Evolutionary conservation across 345 rosid genomes (phyloP).

Genomic region (Eucalyptus rudis): DNA sequence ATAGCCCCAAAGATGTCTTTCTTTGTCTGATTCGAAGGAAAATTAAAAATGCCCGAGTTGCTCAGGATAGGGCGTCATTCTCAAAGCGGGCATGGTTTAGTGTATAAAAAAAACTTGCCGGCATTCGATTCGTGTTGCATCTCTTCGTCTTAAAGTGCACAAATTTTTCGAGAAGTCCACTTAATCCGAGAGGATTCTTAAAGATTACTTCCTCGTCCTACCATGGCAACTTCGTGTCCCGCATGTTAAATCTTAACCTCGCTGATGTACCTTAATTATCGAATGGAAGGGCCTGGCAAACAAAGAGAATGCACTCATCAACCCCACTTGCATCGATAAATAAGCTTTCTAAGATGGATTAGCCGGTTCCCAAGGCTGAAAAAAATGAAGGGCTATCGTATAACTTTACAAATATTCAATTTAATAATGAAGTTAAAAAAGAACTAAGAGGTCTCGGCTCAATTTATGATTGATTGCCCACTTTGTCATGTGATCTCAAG

Average conservation of each 20-base stretch:
- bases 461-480: background rate
- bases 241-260: background rate
- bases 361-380: background rate
- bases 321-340: background rate
- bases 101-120: background rate
- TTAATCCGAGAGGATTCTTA: background rate
- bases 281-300: background rate
- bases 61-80: background rate
- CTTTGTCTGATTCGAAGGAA: background rate
- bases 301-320: background rate
- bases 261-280: background rate
- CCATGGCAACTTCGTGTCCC: background rate
- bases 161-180: background rate
- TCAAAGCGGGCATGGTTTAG: background rate
- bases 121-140: background rate
- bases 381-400: background rate
- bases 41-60: background rate
- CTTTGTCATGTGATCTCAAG: background rate
- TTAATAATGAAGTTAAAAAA: background rate
- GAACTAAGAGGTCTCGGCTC: background rate
- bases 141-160: background rate
- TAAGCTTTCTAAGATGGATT: background rate
- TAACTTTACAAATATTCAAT: background rate
- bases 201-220: background rate
- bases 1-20: background rate